Conservation (phyloP, 139 green algal species). For the Micractinium sp. region DNA sequence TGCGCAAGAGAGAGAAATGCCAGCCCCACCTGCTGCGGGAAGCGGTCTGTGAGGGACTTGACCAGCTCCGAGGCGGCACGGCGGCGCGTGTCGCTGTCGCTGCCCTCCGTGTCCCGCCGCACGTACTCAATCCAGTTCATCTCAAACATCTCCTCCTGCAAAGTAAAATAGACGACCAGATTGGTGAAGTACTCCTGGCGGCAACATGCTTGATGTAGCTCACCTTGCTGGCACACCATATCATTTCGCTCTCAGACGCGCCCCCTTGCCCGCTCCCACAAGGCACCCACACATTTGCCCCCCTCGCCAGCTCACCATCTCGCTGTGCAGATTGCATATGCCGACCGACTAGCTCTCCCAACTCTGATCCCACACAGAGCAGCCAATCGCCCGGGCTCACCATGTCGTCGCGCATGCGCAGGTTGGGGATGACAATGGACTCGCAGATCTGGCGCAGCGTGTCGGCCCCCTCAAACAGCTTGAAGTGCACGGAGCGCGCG, state of each 20-base stretch:
- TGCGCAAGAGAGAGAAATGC: no score
- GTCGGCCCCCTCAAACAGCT: constrained; percentile 75
- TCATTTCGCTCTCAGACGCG: no score
- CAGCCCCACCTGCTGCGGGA: constrained; percentile 68
- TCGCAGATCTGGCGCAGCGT: constrained; percentile 82
- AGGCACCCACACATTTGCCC: no score
- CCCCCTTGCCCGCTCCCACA: no score
- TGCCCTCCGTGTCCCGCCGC: constrained; percentile 92
- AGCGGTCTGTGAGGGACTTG: constrained; percentile 80
- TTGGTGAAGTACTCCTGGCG: no score
- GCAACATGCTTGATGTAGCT: no score
- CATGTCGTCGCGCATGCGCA: constrained; percentile 63
- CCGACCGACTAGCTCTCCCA: not conserved
- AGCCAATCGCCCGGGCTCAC: constrained; percentile 37
- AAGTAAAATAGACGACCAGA: no score
- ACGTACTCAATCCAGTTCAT: constrained; percentile 98
- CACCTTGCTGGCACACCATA: no score
- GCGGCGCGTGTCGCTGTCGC: constrained; percentile 93
- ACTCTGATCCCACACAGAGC: not conserved
- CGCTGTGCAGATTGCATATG: no score
- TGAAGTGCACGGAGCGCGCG: constrained; percentile 79
- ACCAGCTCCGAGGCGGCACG: constrained; percentile 94
- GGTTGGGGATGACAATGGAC: constrained; percentile 90
- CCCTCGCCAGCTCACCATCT: no score
- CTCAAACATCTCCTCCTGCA: constrained; percentile 92